A percentile compares a stretch with the other conserved stretches of the same genome.
These are phyloP conservation scores for Lentinula boryana DNA, from an alignment of 768 basidiomycete species.

Conservation along the genomic window DNA sequence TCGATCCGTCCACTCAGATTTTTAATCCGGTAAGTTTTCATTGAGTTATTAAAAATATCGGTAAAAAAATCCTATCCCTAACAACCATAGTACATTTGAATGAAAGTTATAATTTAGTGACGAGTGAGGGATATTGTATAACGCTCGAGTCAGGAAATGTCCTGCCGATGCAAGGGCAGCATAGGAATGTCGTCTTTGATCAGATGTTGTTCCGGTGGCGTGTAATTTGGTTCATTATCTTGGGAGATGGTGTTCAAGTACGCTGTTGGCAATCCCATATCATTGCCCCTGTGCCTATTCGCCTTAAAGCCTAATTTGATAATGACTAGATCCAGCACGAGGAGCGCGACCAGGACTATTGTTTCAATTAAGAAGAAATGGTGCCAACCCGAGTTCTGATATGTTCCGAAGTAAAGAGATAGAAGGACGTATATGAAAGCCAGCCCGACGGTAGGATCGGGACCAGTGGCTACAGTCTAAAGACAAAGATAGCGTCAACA, in stretches of 20 bases:
- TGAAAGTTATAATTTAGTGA: no score
- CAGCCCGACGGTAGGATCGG: constrained; percentile 28
- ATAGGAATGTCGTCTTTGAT: not conserved
- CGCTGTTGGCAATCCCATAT: not conserved
- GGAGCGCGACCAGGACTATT: not conserved
- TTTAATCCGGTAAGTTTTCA: no score
- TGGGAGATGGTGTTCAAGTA: not conserved
- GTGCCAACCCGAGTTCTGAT: not conserved
- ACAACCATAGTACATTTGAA: no score
- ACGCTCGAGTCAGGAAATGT: not conserved
- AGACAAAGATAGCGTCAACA: not conserved
- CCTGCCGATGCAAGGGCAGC: not conserved
- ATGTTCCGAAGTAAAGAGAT: constrained; percentile 20
- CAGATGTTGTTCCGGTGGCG: not conserved
- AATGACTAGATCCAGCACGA: not conserved
- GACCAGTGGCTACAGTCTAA: constrained; percentile 29
- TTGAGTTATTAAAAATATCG: no score
- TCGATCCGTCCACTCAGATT: no score
- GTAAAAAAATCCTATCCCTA: no score
- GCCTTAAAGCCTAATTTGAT: not conserved
- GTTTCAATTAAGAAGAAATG: not conserved
- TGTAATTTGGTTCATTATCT: not conserved
- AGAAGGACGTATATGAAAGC: constrained; percentile 24
- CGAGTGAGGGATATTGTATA: no score
- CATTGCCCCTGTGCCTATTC: not conserved